These are phyloP conservation scores for Beauveria pseudobassiana DNA, from an alignment of 2,329 filamentous ascomycete genomes.

Conservation along the genomic window DNA sequence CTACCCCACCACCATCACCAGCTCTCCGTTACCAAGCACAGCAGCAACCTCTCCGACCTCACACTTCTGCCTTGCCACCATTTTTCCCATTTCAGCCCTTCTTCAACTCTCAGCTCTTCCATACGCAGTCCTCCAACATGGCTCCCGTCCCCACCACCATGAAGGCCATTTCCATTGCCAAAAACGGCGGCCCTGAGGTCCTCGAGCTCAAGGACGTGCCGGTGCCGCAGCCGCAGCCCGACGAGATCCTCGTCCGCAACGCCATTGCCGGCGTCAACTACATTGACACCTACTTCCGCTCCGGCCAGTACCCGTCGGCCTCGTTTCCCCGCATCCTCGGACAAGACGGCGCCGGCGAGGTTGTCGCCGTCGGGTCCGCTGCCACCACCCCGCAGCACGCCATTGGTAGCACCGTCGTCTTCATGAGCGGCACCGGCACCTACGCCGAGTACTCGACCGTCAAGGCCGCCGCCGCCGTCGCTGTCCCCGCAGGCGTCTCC, in stretches of 20 bases:
- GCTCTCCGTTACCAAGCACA: not conserved
- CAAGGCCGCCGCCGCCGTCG: conserved; percentile 46
- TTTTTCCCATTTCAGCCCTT: not conserved
- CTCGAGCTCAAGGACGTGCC: conserved; percentile 62
- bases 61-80: not conserved
- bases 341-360: conserved; percentile 67
- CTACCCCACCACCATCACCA: not conserved
- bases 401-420: conserved; percentile 65
- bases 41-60: not conserved
- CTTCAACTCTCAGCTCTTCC: not conserved
- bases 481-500: conserved; percentile 55
- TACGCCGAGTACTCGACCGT: conserved; percentile 53
- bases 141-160: conserved; percentile 65
- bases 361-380: conserved; percentile 51
- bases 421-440: conserved; percentile 41
- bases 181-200: conserved; percentile 61
- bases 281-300: conserved; percentile 88
- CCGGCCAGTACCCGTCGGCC: conserved; percentile 66
- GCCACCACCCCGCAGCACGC: conserved; percentile 47
- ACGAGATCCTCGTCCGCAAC: conserved; percentile 77
- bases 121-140: conserved; percentile 36
- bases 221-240: conserved; percentile 53
- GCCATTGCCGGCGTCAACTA: conserved; percentile 76
- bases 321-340: conserved; percentile 67
- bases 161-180: conserved; percentile 59